Evolutionary conservation across 2,329 filamentous ascomycete species (phyloP).

Genomic region (Beauveria sp.): DNA sequence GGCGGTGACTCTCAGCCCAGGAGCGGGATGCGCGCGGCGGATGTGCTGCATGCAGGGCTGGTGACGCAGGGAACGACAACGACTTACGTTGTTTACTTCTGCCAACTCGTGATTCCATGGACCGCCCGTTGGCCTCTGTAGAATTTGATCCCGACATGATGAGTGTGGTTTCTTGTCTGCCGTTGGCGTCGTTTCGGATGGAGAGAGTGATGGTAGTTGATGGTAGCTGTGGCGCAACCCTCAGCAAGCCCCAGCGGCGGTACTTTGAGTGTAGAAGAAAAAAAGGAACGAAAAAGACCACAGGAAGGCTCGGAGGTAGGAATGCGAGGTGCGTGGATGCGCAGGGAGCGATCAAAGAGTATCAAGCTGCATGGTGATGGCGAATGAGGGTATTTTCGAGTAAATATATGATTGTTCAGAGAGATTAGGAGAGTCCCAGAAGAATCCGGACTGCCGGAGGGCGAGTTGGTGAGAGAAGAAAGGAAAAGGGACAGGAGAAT

Average conservation of each 20-base stretch:
- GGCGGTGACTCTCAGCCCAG: background rate
- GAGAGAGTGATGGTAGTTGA: background rate
- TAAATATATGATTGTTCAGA: background rate
- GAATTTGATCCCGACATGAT: constrained; percentile 30
- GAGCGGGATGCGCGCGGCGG: background rate
- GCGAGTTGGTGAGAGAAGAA: constrained; percentile 9
- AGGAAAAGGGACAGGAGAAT: background rate
- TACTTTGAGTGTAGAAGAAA: background rate
- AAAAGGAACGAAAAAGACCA: constrained; percentile 3
- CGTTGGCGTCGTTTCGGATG: constrained; percentile 9
- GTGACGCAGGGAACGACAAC: constrained; percentile 11
- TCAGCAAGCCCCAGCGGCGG: background rate
- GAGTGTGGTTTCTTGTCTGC: constrained; percentile 11
- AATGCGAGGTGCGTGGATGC: constrained; percentile 8
- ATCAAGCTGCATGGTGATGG: constrained; percentile 7
- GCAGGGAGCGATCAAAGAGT: constrained; percentile 10
- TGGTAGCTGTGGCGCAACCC: background rate
- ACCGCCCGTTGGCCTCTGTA: constrained; percentile 35
- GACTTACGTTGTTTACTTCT: constrained; percentile 75
- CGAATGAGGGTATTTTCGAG: background rate
- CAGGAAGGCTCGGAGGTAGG: background rate
- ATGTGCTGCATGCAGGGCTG: background rate
- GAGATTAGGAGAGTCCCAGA: background rate
- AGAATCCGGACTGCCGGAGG: constrained; percentile 10
- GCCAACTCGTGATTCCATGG: constrained; percentile 68